phyloP scores from a whole-genome alignment of 164 flowering plant species.

The Hamamelis virginiana region DNA sequence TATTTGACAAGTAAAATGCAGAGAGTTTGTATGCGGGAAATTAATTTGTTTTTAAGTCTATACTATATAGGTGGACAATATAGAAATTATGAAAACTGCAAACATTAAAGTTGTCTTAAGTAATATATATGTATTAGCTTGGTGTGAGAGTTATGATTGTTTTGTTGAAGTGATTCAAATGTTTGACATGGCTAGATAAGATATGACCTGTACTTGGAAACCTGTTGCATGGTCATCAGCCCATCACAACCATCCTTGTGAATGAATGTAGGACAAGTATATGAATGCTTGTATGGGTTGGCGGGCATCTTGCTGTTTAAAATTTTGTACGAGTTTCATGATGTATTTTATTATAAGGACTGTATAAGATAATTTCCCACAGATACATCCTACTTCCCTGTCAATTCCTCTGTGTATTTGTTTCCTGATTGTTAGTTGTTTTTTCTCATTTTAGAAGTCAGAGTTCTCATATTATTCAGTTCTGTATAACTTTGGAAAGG shows the following conservation, averaged over 20 bases:
- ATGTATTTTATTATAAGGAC: neutral
- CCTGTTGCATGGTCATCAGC: neutral
- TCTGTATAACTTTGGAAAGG: conserved; percentile 18
- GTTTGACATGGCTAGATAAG: neutral
- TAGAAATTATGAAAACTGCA: neutral
- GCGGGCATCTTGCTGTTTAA: neutral
- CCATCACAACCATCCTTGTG: neutral
- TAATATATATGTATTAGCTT: neutral
- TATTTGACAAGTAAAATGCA: too few relatives aligned
- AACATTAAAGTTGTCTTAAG: neutral
- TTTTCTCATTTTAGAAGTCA: neutral
- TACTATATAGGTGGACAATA: too few relatives aligned
- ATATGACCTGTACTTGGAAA: neutral
- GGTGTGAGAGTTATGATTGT: neutral
- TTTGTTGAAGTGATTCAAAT: neutral
- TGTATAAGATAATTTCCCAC: neutral
- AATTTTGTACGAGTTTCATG: neutral
- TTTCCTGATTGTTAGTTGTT: neutral
- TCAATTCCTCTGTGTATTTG: neutral
- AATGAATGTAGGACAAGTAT: neutral
- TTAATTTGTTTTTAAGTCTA: too few relatives aligned
- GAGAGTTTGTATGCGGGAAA: too few relatives aligned
- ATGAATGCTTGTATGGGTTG: neutral
- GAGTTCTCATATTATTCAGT: conserved; percentile 3
- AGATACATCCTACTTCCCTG: neutral